Conservation (phyloP, 768 basidiomycete species). For the Leucosporidium yakuticum region DNA sequence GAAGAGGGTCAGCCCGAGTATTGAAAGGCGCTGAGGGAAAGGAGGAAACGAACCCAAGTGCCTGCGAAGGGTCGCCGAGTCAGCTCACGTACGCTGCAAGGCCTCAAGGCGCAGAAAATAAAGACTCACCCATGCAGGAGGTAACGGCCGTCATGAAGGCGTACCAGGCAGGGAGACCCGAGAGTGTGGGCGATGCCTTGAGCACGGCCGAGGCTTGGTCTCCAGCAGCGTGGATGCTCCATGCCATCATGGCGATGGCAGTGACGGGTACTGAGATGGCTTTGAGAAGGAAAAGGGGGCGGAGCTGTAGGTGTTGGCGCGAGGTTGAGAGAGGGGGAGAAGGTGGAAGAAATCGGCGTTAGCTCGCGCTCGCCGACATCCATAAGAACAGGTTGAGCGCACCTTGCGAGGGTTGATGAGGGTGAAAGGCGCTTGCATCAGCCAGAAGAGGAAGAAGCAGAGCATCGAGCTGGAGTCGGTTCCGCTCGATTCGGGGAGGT, state of each 20-base stretch:
- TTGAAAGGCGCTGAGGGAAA: no score
- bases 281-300: constrained; percentile 31
- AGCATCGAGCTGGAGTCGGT: constrained; percentile 34
- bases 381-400: no score
- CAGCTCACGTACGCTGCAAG: no score
- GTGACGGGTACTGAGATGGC: constrained; percentile 24
- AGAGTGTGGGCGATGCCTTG: constrained; percentile 4
- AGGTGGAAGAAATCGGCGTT: neutral
- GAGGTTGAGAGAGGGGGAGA: neutral
- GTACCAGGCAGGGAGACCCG: constrained; percentile 8
- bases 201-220: constrained; percentile 17
- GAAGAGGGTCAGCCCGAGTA: no score
- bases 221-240: constrained; percentile 25
- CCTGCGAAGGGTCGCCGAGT: no score
- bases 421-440: no score
- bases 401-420: no score
- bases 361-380: no score
- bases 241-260: constrained; percentile 27
- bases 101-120: neutral
- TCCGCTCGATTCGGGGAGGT: constrained; percentile 34
- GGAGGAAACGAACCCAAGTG: no score
- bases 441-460: constrained; percentile 35
- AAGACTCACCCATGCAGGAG: constrained; percentile 24
- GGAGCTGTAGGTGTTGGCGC: constrained; percentile 27
- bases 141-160: constrained; percentile 33